These are phyloP conservation scores for Crepidotus sp. DNA, from an alignment of 1,284 basidiomycete genomes.

Conservation along the genomic window DNA sequence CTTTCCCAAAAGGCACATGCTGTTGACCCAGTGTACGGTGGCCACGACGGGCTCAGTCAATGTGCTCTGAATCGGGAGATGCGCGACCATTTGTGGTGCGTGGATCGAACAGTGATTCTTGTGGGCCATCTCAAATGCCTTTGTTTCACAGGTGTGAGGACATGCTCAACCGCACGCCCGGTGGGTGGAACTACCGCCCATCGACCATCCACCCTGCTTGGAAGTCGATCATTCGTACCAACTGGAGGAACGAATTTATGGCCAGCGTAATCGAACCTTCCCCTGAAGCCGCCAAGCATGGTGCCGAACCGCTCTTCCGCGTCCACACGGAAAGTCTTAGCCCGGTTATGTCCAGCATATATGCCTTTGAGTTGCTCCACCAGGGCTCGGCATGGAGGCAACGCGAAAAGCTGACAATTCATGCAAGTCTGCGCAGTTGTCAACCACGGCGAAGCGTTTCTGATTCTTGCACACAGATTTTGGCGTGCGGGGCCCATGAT, in stretches of 20 bases:
- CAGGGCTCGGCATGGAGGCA: conserved; percentile 2
- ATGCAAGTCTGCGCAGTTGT: background rate
- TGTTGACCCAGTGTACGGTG: background rate
- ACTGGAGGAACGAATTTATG: conserved; percentile 3
- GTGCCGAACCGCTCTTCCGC: conserved; percentile 1
- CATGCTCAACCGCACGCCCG: conserved; percentile 1
- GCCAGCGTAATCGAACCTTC: background rate
- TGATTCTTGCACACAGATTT: background rate
- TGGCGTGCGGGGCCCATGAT: conserved; percentile 1
- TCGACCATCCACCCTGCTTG: conserved; percentile 1
- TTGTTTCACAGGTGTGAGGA: conserved; percentile 1
- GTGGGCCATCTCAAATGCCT: background rate
- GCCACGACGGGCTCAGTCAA: background rate
- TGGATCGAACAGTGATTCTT: background rate
- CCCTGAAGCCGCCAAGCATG: background rate
- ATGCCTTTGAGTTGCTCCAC: conserved; percentile 3
- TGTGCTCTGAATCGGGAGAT: conserved; percentile 2
- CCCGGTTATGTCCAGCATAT: conserved; percentile 1
- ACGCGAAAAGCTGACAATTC: conserved; percentile 3
- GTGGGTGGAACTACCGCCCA: conserved; percentile 7
- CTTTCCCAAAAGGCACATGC: background rate
- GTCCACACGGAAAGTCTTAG: conserved; percentile 2
- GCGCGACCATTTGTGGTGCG: conserved; percentile 3
- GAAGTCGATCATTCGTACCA: conserved; percentile 5
- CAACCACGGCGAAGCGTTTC: background rate